Conservation (phyloP, 176 grass and related monocot species). For the Stipa capillata region DNA sequence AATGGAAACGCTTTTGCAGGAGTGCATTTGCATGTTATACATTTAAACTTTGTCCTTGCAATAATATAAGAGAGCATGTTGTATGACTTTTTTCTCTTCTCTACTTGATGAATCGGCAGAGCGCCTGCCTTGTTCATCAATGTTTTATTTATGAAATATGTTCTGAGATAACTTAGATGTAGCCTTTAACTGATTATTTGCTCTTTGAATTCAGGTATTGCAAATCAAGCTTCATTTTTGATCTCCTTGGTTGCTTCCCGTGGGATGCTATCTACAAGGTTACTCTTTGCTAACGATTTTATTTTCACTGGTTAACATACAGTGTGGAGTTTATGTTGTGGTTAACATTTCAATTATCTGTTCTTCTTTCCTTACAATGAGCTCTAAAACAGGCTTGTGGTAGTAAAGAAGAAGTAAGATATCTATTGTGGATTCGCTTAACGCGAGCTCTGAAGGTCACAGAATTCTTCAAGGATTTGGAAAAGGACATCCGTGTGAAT, state of each 20-base stretch:
- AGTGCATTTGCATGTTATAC: neutral
- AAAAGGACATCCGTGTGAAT: conserved; percentile 95
- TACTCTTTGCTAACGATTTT: neutral
- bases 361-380: neutral
- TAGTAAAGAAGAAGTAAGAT: conserved; percentile 78
- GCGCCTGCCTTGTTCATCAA: neutral
- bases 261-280: conserved; percentile 97
- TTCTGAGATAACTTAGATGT: neutral
- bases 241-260: conserved; percentile 78
- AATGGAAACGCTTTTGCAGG: neutral
- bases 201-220: conserved; percentile 38
- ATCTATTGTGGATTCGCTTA: conserved; percentile 87
- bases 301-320: neutral
- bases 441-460: conserved; percentile 55
- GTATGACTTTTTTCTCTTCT: no score
- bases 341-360: neutral
- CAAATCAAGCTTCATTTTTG: conserved; percentile 79
- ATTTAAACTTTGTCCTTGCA: neutral
- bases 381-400: conserved; percentile 49
- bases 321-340: neutral
- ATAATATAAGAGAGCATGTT: neutral
- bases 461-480: conserved; percentile 61
- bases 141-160: neutral
- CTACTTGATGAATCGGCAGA: no score
- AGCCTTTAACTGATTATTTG: neutral